Conservation (phyloP, 257 asterid genomes). For the Rhazya stricta region DNA sequence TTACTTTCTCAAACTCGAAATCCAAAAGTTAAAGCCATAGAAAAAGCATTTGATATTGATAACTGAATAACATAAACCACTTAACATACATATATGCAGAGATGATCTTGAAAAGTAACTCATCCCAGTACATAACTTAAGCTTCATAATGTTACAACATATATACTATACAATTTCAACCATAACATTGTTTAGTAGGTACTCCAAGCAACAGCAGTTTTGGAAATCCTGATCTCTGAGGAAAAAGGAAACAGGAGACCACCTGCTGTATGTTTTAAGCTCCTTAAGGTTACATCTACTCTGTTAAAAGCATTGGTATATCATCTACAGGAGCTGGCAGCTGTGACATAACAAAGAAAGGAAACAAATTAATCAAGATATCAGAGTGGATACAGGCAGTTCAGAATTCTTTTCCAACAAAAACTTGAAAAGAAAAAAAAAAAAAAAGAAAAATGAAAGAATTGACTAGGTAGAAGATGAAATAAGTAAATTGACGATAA, state of each 20-base stretch:
- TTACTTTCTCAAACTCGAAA: too few species aligned
- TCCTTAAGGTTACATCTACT: slow-evolving; percentile 22
- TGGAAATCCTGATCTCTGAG: slow-evolving; percentile 4
- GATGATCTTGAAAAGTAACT: neutral
- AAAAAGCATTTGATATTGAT: neutral
- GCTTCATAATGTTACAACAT: neutral
- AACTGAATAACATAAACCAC: neutral
- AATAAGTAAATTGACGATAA: neutral
- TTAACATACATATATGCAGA: neutral
- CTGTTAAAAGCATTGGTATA: slow-evolving; percentile 46
- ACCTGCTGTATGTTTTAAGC: neutral
- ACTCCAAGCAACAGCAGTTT: slow-evolving; percentile 1
- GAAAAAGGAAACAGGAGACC: slow-evolving; percentile 5
- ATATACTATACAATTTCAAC: neutral
- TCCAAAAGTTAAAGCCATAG: too few species aligned
- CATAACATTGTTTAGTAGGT: neutral
- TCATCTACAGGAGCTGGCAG: slow-evolving; percentile 39
- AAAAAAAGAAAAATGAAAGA: neutral
- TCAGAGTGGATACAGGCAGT: neutral
- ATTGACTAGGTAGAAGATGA: neutral
- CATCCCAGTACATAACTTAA: neutral
- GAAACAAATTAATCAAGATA: neutral
- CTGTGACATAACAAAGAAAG: slow-evolving; percentile 24
- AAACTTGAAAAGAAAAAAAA: neutral
- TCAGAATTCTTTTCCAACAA: neutral